Percentiles rank a stretch among this genome's conserved stretches.
Evolutionary conservation across 1,139 yeast species (phyloP).

Genomic region (Petasospora rhodanensis): DNA sequence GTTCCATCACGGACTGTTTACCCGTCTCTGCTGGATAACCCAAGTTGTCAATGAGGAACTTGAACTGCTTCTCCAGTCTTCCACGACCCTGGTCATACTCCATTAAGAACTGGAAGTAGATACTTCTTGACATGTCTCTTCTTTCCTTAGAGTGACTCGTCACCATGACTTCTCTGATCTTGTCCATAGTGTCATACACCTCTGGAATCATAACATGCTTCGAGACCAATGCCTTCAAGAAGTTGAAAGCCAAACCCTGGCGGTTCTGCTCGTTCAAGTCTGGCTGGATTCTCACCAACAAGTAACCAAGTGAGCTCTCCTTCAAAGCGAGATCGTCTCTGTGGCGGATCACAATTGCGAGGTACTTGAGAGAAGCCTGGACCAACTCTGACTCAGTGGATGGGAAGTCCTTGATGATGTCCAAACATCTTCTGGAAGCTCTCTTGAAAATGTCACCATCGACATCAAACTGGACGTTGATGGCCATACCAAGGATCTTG

Average conservation of each 20-base stretch:
- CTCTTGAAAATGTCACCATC: constrained; percentile 49
- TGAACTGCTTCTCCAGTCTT: constrained; percentile 76
- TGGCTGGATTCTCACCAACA: constrained; percentile 73
- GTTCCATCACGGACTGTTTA: constrained; percentile 86
- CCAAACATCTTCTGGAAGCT: constrained; percentile 61
- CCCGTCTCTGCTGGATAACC: constrained; percentile 85
- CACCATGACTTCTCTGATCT: constrained; percentile 78
- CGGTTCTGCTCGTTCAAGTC: constrained; percentile 88
- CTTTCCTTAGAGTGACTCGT: constrained; percentile 83
- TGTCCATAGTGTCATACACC: constrained; percentile 84
- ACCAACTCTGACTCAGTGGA: constrained; percentile 77
- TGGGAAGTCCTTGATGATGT: constrained; percentile 70
- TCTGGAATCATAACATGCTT: constrained; percentile 80
- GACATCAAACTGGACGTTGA: constrained; percentile 59
- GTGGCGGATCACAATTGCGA: constrained; percentile 70
- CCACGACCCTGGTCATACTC: constrained; percentile 94
- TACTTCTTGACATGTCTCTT: constrained; percentile 80
- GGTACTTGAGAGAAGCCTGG: constrained; percentile 71
- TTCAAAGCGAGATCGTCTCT: constrained; percentile 62
- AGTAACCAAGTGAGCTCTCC: constrained; percentile 68
- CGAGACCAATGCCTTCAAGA: constrained; percentile 68
- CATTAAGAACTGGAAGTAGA: constrained; percentile 82
- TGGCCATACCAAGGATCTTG: constrained; percentile 55
- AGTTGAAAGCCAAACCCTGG: constrained; percentile 85
- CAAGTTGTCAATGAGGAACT: constrained; percentile 76